phyloP scores from a whole-genome alignment of 371 early-diverging fungal genomes.

The Mucor plumbeus region DNA sequence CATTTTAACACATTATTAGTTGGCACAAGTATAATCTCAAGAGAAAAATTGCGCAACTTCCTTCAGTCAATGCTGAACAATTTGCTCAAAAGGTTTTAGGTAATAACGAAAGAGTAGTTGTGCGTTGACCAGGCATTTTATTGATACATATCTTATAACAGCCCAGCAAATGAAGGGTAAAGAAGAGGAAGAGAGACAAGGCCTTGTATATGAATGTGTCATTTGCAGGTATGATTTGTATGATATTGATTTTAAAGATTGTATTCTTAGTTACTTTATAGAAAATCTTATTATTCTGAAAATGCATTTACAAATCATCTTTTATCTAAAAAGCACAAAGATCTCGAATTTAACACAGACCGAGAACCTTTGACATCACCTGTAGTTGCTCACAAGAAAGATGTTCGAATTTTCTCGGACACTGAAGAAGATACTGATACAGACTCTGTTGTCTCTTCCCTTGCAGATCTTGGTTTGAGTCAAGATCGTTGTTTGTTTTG shows the following conservation, averaged over 20 bases:
- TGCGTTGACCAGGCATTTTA: neutral
- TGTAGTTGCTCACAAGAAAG: conserved; percentile 11
- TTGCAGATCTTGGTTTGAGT: conserved; percentile 6
- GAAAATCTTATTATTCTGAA: conserved; percentile 77
- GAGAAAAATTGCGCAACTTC: conserved; percentile 81
- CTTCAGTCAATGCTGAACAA: conserved; percentile 73
- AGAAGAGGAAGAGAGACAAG: conserved; percentile 47
- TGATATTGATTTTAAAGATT: neutral
- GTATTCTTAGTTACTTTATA: neutral
- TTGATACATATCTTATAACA: neutral
- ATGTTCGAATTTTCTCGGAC: conserved; percentile 26
- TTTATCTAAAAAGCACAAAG: conserved; percentile 91
- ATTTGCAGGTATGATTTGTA: conserved; percentile 38
- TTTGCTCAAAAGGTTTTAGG: conserved; percentile 73
- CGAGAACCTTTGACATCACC: conserved; percentile 20
- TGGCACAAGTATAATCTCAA: conserved; percentile 94
- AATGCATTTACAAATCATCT: conserved; percentile 91
- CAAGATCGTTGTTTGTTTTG: conserved; percentile 76
- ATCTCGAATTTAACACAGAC: conserved; percentile 57
- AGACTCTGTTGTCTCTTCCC: conserved; percentile 27
- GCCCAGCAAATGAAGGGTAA: conserved; percentile 55
- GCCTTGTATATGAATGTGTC: conserved; percentile 45
- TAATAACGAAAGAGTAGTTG: conserved; percentile 28
- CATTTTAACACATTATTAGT: conserved; percentile 19
- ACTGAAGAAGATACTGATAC: conserved; percentile 34